Base-by-base conservation (phyloP, 2,329 filamentous ascomycete genomes). In the Rosellinia necatrix region DNA sequence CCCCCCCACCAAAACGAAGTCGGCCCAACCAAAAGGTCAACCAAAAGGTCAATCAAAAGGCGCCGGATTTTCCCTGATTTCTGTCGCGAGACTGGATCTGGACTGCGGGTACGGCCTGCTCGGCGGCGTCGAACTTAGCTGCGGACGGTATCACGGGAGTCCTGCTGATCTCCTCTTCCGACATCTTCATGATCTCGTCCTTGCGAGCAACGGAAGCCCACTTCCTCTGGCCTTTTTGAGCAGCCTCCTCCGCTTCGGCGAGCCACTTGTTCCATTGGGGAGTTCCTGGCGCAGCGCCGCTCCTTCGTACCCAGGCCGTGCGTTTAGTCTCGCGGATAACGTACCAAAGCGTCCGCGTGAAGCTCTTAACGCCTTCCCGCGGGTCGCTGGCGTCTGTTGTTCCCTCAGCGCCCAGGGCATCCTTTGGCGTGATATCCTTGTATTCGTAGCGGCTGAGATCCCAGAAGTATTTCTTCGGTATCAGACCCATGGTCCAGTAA, bases 321-420 rank as follows among this genome's bases (percentile, higher is more conserved):
- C 72, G 71, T 63, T 75, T 68, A 0, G 82, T 84, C 63, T 81
- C 80, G 10, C 78, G 74, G 42, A 86, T 83, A 2, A 81, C 82
- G 60, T 77, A 83, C 83, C 83, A 86, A 53, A 86, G 69, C 1
- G 80, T 83, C 13, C 79, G 70, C 0, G 83, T 86, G 62, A 79
- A 85, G 52, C 76, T 81, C 6, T 75, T 74, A 10, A 70, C 61
- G 8, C 74, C 74, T 58, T 81, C 78, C 1, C 68, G 64, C 42
- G 67, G 66, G 51, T 77, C 74, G 0, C 40, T 25, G 0, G 42
- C 10, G 19, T 72, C 55, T 0, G 69, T 73, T 5, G 53, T 62
- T 3, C 49, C 3, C 50, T 80, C 58, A 1, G 78, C 76, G 24
- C 70, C 38, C 13, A 24, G 32, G 1, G 77, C 71, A 44, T 80